These are phyloP conservation scores for Sisymbrium altissimum DNA, from an alignment of 345 rosid species.

Conservation along the genomic window DNA sequence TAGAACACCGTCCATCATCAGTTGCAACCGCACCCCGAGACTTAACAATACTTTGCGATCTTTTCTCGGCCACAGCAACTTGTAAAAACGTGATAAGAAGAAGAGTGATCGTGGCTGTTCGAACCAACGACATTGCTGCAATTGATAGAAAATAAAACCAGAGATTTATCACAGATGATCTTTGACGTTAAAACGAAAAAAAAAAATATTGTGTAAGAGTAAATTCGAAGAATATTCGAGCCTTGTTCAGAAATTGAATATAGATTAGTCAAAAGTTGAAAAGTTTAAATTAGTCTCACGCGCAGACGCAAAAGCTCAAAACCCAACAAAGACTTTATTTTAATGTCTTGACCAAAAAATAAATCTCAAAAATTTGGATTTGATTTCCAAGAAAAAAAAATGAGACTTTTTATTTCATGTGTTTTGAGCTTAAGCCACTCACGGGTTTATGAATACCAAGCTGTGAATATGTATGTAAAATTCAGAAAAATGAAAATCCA, in stretches of 20 bases:
- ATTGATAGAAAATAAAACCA: background rate
- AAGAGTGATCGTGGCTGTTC: conserved; percentile 3
- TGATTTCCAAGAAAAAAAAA: background rate
- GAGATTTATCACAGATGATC: background rate
- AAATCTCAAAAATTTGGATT: background rate
- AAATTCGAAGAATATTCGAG: background rate
- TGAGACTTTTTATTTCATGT: background rate
- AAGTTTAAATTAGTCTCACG: conserved; percentile 4
- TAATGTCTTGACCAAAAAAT: background rate
- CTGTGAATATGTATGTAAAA: background rate
- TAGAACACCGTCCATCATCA: conserved; percentile 56
- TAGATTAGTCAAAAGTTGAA: background rate
- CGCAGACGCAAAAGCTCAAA: background rate
- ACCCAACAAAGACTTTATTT: background rate
- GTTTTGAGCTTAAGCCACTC: background rate
- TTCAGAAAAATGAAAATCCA: background rate
- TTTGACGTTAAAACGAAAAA: background rate
- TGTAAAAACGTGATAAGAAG: conserved; percentile 19
- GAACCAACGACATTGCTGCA: conserved; percentile 25
- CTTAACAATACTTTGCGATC: conserved; percentile 33
- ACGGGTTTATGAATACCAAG: background rate
- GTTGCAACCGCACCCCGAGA: conserved; percentile 50
- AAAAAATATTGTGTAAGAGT: background rate
- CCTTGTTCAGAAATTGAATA: background rate
- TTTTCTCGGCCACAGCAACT: background rate